phyloP scores from a whole-genome alignment of 1,284 basidiomycete genomes.

The Leccinum insigne region DNA sequence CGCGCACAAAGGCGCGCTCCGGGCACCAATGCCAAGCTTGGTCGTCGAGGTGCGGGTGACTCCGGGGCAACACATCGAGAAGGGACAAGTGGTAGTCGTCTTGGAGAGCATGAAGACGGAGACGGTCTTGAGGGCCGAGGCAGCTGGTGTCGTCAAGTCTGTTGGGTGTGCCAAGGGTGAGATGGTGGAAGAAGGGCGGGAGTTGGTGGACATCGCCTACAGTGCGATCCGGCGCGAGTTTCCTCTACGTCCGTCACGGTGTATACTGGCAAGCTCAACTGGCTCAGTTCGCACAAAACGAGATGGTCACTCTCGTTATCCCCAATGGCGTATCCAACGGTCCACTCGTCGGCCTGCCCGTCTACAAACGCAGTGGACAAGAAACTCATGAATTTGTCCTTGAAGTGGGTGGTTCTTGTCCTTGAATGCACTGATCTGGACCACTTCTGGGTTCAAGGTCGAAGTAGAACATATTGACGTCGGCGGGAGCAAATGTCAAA shows the following conservation, averaged over 20 bases:
- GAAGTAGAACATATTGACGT: too few species aligned
- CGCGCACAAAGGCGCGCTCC: conserved; percentile 54
- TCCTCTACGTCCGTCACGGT: background rate
- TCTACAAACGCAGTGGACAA: too few species aligned
- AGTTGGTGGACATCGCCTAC: conserved; percentile 64
- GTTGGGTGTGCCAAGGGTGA: conserved; percentile 81
- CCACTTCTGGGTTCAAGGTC: too few species aligned
- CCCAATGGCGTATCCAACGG: background rate
- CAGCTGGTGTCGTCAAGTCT: conserved; percentile 65
- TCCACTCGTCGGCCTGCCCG: background rate
- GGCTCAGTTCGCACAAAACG: background rate
- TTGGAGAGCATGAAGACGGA: conserved; percentile 98
- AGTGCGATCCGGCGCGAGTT: background rate
- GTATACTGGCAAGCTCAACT: background rate
- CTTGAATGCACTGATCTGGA: too few species aligned
- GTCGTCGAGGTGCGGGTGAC: conserved; percentile 84
- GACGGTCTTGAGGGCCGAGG: conserved; percentile 76
- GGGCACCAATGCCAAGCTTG: conserved; percentile 88
- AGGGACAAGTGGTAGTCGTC: conserved; percentile 80
- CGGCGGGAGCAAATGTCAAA: too few species aligned
- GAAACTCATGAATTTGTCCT: too few species aligned
- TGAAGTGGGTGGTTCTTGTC: too few species aligned
- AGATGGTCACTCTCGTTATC: background rate
- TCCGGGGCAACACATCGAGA: conserved; percentile 75
- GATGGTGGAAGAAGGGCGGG: conserved; percentile 86